Conservation (phyloP, 164 flowering plant genomes). For the Dillenia turbinata region DNA sequence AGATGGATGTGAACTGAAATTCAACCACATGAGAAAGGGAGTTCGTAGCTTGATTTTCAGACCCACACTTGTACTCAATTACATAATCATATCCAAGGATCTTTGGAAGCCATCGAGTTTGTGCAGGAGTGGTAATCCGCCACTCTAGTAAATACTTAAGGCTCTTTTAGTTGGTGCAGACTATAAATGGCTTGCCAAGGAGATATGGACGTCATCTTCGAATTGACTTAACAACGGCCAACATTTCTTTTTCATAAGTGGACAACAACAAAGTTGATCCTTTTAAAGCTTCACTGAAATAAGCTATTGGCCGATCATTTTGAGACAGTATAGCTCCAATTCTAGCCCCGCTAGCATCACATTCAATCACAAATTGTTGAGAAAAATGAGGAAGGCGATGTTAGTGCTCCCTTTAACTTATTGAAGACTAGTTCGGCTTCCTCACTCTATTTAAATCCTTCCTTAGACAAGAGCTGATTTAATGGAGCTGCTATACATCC, state of each 20-base stretch:
- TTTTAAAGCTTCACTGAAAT: background rate
- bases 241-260: background rate
- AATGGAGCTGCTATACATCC: background rate
- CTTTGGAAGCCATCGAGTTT: background rate
- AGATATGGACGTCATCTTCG: constrained; percentile 6
- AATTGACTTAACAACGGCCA: background rate
- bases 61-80: background rate
- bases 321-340: constrained; percentile 1
- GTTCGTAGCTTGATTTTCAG: background rate
- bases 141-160: background rate
- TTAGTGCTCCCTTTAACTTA: background rate
- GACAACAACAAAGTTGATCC: background rate
- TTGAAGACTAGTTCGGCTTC: background rate
- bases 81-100: constrained; percentile 5
- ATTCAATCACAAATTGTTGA: constrained; percentile 1
- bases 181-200: background rate
- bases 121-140: background rate
- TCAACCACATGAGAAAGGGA: background rate
- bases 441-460: background rate
- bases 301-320: background rate
- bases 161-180: constrained; percentile 1
- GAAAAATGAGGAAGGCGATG: background rate
- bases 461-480: background rate
- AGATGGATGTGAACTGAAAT: too few species aligned
- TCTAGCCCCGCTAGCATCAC: constrained; percentile 5